Percentiles rank a stretch among this genome's conserved stretches.
These are phyloP conservation scores for Coprinopsis sp. DNA, from an alignment of 768 basidiomycete species.

Conservation along the genomic window DNA sequence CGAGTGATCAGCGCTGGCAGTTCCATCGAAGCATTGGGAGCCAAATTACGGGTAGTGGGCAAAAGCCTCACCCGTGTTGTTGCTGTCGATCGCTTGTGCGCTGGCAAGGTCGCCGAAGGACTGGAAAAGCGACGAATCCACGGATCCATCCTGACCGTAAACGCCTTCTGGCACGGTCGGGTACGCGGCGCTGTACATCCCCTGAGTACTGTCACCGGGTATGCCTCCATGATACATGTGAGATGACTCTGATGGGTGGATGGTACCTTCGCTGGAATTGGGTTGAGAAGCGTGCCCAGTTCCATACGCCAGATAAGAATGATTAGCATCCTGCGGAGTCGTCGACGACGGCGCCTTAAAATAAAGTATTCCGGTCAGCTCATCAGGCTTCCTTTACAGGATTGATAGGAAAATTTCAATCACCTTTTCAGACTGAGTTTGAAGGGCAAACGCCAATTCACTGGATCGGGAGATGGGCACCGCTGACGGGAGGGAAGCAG, in stretches of 20 bases:
- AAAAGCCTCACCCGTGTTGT: conserved; percentile 6
- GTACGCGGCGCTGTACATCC: not conserved
- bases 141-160: not conserved
- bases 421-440: conserved; percentile 25
- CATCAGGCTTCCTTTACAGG: conserved; percentile 4
- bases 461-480: conserved; percentile 31
- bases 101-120: not conserved
- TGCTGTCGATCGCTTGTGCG: not conserved
- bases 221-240: not conserved
- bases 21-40: not conserved
- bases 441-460: conserved; percentile 33
- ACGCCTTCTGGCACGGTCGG: not conserved
- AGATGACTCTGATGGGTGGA: not conserved
- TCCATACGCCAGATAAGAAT: conserved; percentile 5
- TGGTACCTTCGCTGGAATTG: not conserved
- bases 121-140: not conserved
- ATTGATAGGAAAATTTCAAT: not conserved
- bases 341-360: not conserved
- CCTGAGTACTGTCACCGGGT: not conserved
- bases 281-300: not conserved
- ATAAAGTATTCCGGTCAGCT: not conserved
- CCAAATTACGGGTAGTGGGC: conserved; percentile 5
- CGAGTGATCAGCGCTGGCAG: not conserved
- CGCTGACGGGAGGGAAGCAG: conserved; percentile 9
- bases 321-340: not conserved